phyloP scores from a whole-genome alignment of 768 basidiomycete genomes.

The Cyclocybe cylindracea region DNA sequence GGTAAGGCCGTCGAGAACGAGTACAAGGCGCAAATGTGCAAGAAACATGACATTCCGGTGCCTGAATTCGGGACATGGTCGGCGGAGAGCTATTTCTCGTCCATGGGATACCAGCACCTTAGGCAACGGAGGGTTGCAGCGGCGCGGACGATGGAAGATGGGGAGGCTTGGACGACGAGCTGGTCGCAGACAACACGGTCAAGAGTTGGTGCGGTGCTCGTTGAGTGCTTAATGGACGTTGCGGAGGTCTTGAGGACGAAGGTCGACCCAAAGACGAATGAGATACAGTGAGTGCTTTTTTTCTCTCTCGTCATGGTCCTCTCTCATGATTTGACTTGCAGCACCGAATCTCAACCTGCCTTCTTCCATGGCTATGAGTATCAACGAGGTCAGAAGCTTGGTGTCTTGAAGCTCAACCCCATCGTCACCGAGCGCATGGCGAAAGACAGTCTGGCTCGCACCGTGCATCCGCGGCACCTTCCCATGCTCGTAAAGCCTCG shows the following conservation, averaged over 20 bases:
- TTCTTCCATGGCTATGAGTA: constrained; percentile 94
- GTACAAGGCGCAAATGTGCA: constrained; percentile 83
- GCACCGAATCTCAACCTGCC: constrained; percentile 82
- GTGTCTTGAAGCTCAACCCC: constrained; percentile 85
- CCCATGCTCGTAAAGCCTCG: constrained; percentile 94
- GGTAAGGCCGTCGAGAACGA: constrained; percentile 89
- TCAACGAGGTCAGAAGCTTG: constrained; percentile 90
- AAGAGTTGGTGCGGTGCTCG: constrained; percentile 78
- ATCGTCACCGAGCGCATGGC: constrained; percentile 77
- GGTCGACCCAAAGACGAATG: constrained; percentile 56
- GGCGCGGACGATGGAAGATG: constrained; percentile 62
- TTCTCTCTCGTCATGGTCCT: background rate
- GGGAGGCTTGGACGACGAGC: constrained; percentile 72
- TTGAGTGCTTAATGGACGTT: constrained; percentile 82
- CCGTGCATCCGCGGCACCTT: constrained; percentile 89
- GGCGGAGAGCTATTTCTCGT: constrained; percentile 50
- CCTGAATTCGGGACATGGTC: constrained; percentile 35
- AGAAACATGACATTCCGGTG: constrained; percentile 56
- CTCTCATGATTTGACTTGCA: constrained; percentile 25
- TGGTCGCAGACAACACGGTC: constrained; percentile 84
- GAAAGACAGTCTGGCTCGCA: constrained; percentile 65
- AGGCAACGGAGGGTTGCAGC: constrained; percentile 67
- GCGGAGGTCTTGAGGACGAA: constrained; percentile 72
- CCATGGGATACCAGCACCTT: constrained; percentile 60
- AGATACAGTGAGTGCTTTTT: constrained; percentile 53